A percentile compares a stretch with the other conserved stretches of the same genome.
Conservation (phyloP, 139 green algal species). For the Micractinium sp. region DNA sequence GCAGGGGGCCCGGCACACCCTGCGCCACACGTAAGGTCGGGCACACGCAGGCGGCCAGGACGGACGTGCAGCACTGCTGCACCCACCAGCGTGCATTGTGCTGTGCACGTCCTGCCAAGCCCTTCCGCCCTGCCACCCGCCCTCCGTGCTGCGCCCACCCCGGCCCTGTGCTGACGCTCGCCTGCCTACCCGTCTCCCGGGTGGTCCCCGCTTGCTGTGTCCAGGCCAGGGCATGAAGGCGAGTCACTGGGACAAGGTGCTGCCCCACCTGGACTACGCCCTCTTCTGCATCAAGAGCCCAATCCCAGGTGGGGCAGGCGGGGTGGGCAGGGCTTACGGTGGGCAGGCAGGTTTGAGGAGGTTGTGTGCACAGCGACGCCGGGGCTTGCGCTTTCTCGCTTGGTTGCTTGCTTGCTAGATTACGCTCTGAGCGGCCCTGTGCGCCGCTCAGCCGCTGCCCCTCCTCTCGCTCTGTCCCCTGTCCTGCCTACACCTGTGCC, state of each 20-base stretch:
- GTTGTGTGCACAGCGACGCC: not conserved
- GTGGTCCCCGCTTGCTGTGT: no score
- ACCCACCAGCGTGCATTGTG: not conserved
- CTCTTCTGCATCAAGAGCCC: slow-evolving; percentile 75
- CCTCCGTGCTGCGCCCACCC: not conserved
- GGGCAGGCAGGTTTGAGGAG: not conserved
- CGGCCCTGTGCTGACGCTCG: not conserved
- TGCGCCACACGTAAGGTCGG: no score
- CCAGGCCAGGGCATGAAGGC: slow-evolving; percentile 68
- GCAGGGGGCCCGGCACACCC: no score
- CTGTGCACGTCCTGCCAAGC: not conserved
- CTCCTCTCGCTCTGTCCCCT: not conserved
- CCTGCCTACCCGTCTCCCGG: no score
- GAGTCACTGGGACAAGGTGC: slow-evolving; percentile 63
- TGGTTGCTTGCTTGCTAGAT: not conserved
- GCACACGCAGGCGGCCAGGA: no score
- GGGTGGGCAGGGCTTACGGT: no score
- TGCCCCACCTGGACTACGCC: slow-evolving; percentile 73
- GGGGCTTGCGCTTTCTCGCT: not conserved
- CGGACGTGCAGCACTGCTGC: no score
- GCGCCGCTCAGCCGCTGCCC: not conserved
- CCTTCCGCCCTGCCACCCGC: no score
- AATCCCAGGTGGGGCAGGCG: slow-evolving; percentile 4
- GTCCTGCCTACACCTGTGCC: not conserved
- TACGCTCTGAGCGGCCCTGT: not conserved